Percentiles rank a stretch among this genome's conserved stretches.
These are phyloP conservation scores for Mucor velutinosus DNA, from an alignment of 371 early-diverging fungal genomes.

Conservation along the genomic window DNA sequence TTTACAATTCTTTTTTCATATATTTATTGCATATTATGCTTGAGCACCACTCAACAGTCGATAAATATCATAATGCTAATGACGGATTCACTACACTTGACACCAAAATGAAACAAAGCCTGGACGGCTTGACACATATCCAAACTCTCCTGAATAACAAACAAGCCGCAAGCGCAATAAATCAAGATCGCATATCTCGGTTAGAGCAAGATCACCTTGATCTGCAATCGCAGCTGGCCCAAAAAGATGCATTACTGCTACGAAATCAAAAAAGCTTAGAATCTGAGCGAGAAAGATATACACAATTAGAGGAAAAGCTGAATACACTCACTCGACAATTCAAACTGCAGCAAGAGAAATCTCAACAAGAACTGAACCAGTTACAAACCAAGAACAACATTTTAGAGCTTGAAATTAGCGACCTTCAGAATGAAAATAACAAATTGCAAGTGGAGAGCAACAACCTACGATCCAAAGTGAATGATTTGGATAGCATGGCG, in stretches of 20 bases:
- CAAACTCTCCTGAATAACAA: not conserved
- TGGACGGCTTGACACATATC: not conserved
- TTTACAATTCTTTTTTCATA: not conserved
- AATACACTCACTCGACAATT: not conserved
- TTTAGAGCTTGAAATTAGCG: not conserved
- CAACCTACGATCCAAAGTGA: not conserved
- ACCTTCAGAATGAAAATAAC: too few species aligned
- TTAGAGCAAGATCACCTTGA: not conserved
- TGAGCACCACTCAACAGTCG: not conserved
- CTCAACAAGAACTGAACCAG: not conserved
- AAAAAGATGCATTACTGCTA: not conserved
- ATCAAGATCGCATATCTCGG: not conserved
- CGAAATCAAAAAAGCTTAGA: not conserved
- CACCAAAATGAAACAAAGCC: conserved; percentile 4
- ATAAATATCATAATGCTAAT: not conserved
- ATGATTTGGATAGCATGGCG: not conserved
- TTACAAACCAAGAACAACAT: not conserved
- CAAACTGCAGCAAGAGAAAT: not conserved
- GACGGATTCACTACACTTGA: not conserved
- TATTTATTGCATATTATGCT: not conserved
- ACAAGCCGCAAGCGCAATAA: not conserved
- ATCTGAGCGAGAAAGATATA: not conserved
- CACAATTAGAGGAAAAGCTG: not conserved
- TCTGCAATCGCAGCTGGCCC: not conserved
- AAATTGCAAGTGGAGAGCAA: not conserved